Conservation (phyloP, 75 land plant species). For the Cupressus sempervirens region DNA sequence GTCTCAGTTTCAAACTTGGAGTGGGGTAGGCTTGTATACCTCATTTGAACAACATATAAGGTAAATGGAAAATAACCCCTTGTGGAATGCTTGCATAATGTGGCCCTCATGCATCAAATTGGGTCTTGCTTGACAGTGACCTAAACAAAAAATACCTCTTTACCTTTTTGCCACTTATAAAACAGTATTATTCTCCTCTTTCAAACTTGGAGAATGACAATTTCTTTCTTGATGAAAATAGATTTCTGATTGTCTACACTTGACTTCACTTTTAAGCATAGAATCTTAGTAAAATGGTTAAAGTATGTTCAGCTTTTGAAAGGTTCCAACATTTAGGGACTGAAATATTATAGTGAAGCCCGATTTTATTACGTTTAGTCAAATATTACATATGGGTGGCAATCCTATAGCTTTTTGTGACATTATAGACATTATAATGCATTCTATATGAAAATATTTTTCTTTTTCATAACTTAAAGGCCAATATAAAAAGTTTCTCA, state of each 20-base stretch:
- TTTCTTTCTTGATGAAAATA: too few relatives aligned
- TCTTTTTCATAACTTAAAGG: not conserved
- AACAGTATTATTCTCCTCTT: not conserved
- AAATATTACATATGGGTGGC: not conserved
- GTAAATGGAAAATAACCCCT: too few relatives aligned
- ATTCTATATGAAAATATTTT: not conserved
- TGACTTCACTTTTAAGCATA: not conserved
- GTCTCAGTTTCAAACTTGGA: too few relatives aligned
- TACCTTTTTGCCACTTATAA: not conserved
- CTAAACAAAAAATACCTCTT: too few relatives aligned
- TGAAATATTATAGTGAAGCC: not conserved
- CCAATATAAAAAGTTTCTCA: not conserved
- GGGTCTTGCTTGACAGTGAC: too few relatives aligned
- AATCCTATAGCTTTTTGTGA: not conserved
- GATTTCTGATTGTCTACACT: not conserved
- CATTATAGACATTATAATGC: not conserved
- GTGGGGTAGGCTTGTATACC: too few relatives aligned
- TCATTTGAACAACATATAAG: too few relatives aligned
- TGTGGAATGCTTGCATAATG: too few relatives aligned
- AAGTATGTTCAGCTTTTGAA: not conserved
- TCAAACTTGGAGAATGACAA: not conserved
- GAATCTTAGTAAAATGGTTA: not conserved
- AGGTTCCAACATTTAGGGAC: not conserved
- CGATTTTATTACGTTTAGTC: not conserved
- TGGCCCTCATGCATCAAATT: too few relatives aligned